Conservation (phyloP, 2,329 filamentous ascomycete species). For the Penicillium palitans region DNA sequence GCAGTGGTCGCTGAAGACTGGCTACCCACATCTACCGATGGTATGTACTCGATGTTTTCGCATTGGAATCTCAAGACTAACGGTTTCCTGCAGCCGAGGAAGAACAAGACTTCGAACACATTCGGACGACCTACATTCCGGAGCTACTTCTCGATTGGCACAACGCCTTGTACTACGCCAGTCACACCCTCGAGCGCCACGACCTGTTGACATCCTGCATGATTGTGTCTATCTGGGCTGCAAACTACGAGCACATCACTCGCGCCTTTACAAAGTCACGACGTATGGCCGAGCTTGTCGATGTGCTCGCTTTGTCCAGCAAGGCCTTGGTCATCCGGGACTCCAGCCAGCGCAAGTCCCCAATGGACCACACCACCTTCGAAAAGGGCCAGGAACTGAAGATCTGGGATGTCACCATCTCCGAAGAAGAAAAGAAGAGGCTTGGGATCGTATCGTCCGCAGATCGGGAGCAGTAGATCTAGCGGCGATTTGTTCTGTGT, state of each 20-base stretch:
- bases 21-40: constrained; percentile 58
- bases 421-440: constrained; percentile 26
- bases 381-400: constrained; percentile 38
- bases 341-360: constrained; percentile 46
- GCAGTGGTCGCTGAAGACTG: constrained; percentile 63
- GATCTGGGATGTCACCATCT: constrained; percentile 41
- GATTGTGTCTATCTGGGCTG: constrained; percentile 79
- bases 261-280: constrained; percentile 63
- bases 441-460: constrained; percentile 1
- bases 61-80: constrained; percentile 7
- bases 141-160: constrained; percentile 84
- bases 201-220: constrained; percentile 80
- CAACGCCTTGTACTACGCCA: constrained; percentile 75
- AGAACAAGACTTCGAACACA: constrained; percentile 60
- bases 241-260: constrained; percentile 66
- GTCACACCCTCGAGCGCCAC: constrained; percentile 67
- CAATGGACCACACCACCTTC: constrained; percentile 42
- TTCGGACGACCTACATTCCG: constrained; percentile 79
- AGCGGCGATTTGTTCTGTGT: constrained; percentile 15
- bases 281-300: constrained; percentile 73
- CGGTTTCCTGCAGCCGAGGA: constrained; percentile 49
- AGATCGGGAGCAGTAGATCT: not conserved
- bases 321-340: constrained; percentile 57
- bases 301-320: constrained; percentile 73
- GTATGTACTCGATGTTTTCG: constrained; percentile 45